These are phyloP conservation scores for Boechera stricta DNA, from an alignment of 345 rosid species.

Conservation along the genomic window DNA sequence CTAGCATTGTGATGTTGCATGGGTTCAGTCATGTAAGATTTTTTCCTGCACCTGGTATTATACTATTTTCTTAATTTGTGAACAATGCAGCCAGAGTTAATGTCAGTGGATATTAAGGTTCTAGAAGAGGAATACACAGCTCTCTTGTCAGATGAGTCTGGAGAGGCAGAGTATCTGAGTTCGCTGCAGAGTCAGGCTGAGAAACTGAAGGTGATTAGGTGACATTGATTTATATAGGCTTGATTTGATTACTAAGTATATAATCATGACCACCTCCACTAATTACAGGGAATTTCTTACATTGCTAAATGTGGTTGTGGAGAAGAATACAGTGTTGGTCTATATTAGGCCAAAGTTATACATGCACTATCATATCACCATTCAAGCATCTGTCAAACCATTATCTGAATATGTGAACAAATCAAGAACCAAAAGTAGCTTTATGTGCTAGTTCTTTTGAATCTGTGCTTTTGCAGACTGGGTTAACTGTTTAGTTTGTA, in stretches of 20 bases:
- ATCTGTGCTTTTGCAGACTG: not conserved
- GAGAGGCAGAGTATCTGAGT: constrained; percentile 57
- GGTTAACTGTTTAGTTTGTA: not conserved
- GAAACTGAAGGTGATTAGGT: constrained; percentile 59
- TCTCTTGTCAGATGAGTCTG: constrained; percentile 62
- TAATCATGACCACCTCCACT: constrained; percentile 33
- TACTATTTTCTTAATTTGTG: constrained; percentile 5
- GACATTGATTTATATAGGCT: not conserved
- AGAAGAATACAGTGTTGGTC: constrained; percentile 57
- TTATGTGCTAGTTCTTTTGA: constrained; percentile 12
- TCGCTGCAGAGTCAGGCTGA: constrained; percentile 59
- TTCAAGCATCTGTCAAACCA: constrained; percentile 18
- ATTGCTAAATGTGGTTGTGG: constrained; percentile 63
- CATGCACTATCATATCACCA: constrained; percentile 1
- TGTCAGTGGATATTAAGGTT: constrained; percentile 53
- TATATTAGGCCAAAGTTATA: constrained; percentile 11
- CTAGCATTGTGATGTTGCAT: constrained; percentile 27
- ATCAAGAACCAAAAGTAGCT: constrained; percentile 23
- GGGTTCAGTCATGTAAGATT: not conserved
- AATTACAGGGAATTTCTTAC: constrained; percentile 62
- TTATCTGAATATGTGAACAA: not conserved
- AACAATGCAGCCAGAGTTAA: constrained; percentile 61
- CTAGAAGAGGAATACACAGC: constrained; percentile 64
- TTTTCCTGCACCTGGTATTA: not conserved
- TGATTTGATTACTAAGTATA: not conserved